Evolutionary conservation across 495 filamentous ascomycete species (phyloP).

Genomic region (Aspergillus haitiensis): DNA sequence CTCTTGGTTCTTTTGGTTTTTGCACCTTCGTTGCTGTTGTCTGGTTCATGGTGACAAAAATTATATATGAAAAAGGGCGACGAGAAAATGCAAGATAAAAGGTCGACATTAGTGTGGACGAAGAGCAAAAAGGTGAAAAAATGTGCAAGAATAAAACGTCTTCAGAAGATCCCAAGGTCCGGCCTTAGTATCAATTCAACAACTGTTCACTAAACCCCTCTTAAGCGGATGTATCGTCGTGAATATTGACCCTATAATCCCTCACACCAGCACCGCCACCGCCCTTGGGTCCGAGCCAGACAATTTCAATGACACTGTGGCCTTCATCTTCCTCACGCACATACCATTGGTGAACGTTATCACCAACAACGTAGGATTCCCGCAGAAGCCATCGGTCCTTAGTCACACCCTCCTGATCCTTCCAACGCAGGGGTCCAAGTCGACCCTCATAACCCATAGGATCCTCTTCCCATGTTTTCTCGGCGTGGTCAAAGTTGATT

Average conservation of each 20-base stretch:
- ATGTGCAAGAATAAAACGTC: slow-evolving; percentile 43
- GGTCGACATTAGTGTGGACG: slow-evolving; percentile 20
- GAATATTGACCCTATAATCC: slow-evolving; percentile 27
- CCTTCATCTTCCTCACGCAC: slow-evolving; percentile 48
- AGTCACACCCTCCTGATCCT: slow-evolving; percentile 42
- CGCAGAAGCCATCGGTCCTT: slow-evolving; percentile 50
- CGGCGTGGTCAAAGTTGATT: slow-evolving; percentile 56
- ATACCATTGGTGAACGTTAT: slow-evolving; percentile 52
- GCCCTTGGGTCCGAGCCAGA: slow-evolving; percentile 51
- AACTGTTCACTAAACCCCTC: slow-evolving; percentile 18
- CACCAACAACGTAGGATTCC: slow-evolving; percentile 44
- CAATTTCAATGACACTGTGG: slow-evolving; percentile 51
- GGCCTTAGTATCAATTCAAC: slow-evolving; percentile 27
- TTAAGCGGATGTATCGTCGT: slow-evolving; percentile 9
- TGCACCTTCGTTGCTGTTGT: slow-evolving; percentile 19
- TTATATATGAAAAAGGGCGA: no score
- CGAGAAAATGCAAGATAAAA: slow-evolving; percentile 21
- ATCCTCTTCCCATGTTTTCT: slow-evolving; percentile 62
- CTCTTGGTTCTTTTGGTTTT: background rate
- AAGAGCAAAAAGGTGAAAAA: slow-evolving; percentile 28
- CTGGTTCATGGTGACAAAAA: slow-evolving; percentile 17
- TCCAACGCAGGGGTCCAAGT: slow-evolving; percentile 52
- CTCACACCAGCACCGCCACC: slow-evolving; percentile 43
- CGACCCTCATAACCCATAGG: slow-evolving; percentile 51
- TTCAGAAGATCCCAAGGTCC: slow-evolving; percentile 29